These are phyloP conservation scores for Globisporangium nagaii DNA, from an alignment of 352 stramenopile genomes.

Conservation along the genomic window DNA sequence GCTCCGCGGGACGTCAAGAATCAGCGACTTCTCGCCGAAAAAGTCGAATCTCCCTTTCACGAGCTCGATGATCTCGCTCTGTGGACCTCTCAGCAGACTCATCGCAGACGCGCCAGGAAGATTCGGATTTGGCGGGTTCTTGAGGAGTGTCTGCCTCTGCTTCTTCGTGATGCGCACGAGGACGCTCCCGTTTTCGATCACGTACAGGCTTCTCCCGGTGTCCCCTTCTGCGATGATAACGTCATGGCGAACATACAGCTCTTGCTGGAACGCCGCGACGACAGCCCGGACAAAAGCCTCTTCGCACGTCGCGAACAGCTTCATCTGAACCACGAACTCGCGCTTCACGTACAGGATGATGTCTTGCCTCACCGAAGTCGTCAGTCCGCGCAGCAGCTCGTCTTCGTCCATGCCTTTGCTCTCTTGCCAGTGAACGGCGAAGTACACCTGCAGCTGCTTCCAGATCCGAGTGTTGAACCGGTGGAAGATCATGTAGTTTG, in stretches of 20 bases:
- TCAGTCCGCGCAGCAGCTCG: constrained; percentile 32
- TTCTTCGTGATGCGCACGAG: constrained; percentile 23
- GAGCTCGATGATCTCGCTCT: constrained; percentile 17
- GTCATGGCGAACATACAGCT: constrained; percentile 71
- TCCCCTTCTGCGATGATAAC: constrained; percentile 69
- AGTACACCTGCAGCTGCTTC: constrained; percentile 46
- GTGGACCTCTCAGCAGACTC: background rate
- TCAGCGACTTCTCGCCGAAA: constrained; percentile 40
- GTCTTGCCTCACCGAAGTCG: constrained; percentile 22
- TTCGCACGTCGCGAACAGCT: constrained; percentile 53
- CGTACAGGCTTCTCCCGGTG: constrained; percentile 52
- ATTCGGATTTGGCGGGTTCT: background rate
- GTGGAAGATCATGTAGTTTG: constrained; percentile 36
- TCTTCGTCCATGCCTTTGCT: constrained; percentile 44
- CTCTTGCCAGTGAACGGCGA: constrained; percentile 37
- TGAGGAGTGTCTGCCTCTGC: background rate
- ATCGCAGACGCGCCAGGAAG: background rate
- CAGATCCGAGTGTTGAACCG: constrained; percentile 32
- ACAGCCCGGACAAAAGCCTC: constrained; percentile 52
- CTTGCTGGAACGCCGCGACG: constrained; percentile 56
- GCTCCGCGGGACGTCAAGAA: constrained; percentile 35
- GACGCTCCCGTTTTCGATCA: constrained; percentile 52
- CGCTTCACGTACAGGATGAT: constrained; percentile 27
- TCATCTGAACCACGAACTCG: constrained; percentile 55
- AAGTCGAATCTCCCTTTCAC: constrained; percentile 39